phyloP scores from a whole-genome alignment of 768 basidiomycete genomes.

The Austroboletus eburneus region DNA sequence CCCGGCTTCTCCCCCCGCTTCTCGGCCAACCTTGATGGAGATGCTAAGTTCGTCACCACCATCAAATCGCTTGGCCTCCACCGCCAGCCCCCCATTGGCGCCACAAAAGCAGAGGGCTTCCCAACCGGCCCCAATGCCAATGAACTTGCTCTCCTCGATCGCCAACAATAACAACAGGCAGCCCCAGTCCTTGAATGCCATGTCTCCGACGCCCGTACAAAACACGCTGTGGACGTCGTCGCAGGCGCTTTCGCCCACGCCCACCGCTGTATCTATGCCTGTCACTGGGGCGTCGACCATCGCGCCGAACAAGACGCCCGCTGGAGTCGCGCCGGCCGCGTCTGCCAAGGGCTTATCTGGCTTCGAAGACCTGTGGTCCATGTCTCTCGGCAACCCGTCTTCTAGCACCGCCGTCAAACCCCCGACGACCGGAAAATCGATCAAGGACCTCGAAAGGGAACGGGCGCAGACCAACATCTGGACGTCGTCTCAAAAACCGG shows the following conservation, averaged over 20 bases:
- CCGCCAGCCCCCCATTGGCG: constrained; percentile 5
- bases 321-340: constrained; percentile 22
- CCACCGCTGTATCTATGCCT: constrained; percentile 10
- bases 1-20: constrained; percentile 33
- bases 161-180: constrained; percentile 24
- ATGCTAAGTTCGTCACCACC: constrained; percentile 39
- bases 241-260: constrained; percentile 28
- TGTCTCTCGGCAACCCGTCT: constrained; percentile 58
- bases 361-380: constrained; percentile 88
- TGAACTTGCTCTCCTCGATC: constrained; percentile 25
- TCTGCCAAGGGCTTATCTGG: constrained; percentile 43
- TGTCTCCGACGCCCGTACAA: constrained; percentile 18
- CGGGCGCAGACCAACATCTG: constrained; percentile 79
- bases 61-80: constrained; percentile 14
- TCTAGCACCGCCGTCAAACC: constrained; percentile 34
- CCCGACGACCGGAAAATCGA: constrained; percentile 57
- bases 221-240: constrained; percentile 22
- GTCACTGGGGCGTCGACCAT: constrained; percentile 8
- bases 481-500: constrained; percentile 40
- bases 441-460: constrained; percentile 87
- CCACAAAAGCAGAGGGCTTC: constrained; percentile 12
- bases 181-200: constrained; percentile 15
- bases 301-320: constrained; percentile 12
- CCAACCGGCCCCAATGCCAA: constrained; percentile 24
- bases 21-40: constrained; percentile 43